These are phyloP conservation scores for Uromyces viciae-fabae DNA, from an alignment of 1,284 basidiomycete species.

Conservation along the genomic window DNA sequence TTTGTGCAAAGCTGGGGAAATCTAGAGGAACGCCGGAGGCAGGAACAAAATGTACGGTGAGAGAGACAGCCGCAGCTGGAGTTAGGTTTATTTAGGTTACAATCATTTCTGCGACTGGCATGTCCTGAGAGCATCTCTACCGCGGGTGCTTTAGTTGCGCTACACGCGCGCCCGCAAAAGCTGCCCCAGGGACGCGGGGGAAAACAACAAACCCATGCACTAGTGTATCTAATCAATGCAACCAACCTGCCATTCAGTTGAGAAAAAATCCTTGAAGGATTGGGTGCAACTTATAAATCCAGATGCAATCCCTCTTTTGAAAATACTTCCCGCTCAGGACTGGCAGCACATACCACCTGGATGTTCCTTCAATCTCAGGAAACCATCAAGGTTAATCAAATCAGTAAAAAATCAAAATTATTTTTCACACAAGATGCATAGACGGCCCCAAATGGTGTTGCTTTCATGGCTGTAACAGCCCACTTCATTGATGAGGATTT, in stretches of 20 bases:
- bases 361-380: background rate
- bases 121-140: too few relatives aligned
- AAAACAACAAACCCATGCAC: background rate
- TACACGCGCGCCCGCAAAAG: too few relatives aligned
- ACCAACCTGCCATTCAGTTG: background rate
- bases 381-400: background rate
- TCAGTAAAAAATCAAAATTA: background rate
- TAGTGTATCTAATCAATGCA: background rate
- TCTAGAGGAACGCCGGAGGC: too few relatives aligned
- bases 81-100: too few relatives aligned
- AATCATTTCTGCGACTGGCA: too few relatives aligned
- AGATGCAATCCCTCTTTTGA: too few relatives aligned
- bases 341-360: background rate
- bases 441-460: background rate
- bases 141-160: too few relatives aligned
- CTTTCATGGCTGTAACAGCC: conserved; percentile 12
- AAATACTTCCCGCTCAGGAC: too few relatives aligned
- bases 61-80: too few relatives aligned
- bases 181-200: too few relatives aligned
- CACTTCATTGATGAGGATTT: conserved; percentile 25
- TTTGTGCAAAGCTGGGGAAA: conserved; percentile 22
- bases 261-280: background rate
- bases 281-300: background rate
- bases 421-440: background rate
- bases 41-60: too few relatives aligned